A percentile compares a stretch with the other conserved stretches of the same genome.
These are phyloP conservation scores for Schizopora paradoxa DNA, from an alignment of 1,284 basidiomycete genomes.

Conservation along the genomic window DNA sequence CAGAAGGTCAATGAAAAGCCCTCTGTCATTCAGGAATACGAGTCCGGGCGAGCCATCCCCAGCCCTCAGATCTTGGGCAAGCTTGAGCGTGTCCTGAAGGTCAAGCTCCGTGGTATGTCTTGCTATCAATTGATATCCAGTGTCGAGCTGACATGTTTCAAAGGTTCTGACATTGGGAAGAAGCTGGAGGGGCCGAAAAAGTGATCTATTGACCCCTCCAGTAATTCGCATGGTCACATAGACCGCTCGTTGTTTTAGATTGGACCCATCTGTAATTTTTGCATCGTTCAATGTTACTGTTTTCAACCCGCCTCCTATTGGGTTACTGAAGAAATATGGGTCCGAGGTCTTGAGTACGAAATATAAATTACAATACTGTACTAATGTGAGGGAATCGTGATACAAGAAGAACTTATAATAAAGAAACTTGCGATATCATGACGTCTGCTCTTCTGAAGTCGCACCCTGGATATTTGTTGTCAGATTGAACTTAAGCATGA, in stretches of 20 bases:
- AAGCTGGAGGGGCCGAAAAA: conserved; percentile 75
- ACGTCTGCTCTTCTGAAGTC: too few relatives aligned
- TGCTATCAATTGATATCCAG: conserved; percentile 11
- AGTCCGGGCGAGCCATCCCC: conserved; percentile 85
- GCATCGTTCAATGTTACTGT: background rate
- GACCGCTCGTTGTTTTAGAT: background rate
- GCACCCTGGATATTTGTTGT: background rate
- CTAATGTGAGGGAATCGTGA: too few relatives aligned
- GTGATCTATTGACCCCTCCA: conserved; percentile 36
- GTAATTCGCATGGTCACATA: too few relatives aligned
- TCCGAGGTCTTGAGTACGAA: too few relatives aligned
- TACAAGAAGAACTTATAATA: too few relatives aligned
- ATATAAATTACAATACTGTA: too few relatives aligned
- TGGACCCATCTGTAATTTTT: background rate
- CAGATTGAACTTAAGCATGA: background rate
- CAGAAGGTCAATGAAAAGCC: conserved; percentile 91
- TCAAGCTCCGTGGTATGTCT: conserved; percentile 84
- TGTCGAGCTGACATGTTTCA: conserved; percentile 4
- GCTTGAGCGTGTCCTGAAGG: conserved; percentile 84
- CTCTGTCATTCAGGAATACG: conserved; percentile 86
- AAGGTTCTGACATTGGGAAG: conserved; percentile 76
- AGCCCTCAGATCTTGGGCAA: conserved; percentile 88
- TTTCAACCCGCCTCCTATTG: too few relatives aligned
- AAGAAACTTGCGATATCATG: too few relatives aligned
- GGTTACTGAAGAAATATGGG: too few relatives aligned